Evolutionary conservation across 805 yeast species (phyloP).

Genomic region (Candida bentonensis): DNA sequence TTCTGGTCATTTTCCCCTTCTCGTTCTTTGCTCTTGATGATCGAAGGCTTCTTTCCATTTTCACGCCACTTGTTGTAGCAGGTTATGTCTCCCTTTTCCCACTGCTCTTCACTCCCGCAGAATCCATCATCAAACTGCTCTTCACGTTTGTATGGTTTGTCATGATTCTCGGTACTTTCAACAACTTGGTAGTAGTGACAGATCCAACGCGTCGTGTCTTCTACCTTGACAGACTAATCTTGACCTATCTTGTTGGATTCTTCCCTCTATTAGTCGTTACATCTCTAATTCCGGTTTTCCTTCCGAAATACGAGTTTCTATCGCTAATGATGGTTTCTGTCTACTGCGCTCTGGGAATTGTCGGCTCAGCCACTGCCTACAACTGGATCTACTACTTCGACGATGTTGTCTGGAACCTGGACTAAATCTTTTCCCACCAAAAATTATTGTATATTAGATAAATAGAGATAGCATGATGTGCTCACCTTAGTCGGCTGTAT

Average conservation of each 20-base stretch:
- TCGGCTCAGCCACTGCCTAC: conserved; percentile 77
- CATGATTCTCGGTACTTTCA: conserved; percentile 56
- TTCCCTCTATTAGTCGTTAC: conserved; percentile 46
- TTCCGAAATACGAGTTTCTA: conserved; percentile 55
- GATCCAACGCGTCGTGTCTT: conserved; percentile 26
- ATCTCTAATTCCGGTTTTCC: conserved; percentile 39
- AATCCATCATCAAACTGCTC: conserved; percentile 59
- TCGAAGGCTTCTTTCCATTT: conserved; percentile 55
- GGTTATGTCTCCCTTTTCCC: conserved; percentile 88
- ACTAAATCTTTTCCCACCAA: too few relatives aligned
- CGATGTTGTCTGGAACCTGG: conserved; percentile 26
- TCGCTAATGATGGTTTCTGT: conserved; percentile 72
- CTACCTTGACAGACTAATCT: conserved; percentile 55
- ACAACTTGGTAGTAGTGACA: conserved; percentile 28
- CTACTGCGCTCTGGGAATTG: conserved; percentile 75
- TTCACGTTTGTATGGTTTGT: conserved; percentile 81
- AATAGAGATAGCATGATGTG: neutral
- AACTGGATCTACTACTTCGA: conserved; percentile 81
- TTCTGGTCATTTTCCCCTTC: conserved; percentile 78
- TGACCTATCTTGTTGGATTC: conserved; percentile 53
- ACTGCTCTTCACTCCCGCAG: conserved; percentile 63
- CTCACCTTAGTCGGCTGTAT: neutral
- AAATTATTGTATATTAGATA: neutral
- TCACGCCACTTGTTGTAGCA: conserved; percentile 55
- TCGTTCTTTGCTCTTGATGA: conserved; percentile 62